Evolutionary conservation across 78 protist genomes (phyloP).

Genomic region (slime mould (Dictyostelium discoideum)): DNA sequence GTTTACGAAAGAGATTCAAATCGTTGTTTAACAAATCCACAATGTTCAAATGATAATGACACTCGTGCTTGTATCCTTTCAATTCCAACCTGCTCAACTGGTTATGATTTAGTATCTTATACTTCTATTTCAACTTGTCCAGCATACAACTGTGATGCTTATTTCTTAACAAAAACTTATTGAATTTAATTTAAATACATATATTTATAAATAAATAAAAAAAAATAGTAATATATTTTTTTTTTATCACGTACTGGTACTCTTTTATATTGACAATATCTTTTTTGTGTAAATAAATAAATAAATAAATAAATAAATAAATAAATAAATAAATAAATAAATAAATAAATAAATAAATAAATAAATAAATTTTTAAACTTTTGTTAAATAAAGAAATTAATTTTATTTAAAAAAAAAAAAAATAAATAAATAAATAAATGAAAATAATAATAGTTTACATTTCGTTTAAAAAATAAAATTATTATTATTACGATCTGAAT

Average conservation of each 20-base stretch:
- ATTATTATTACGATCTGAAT: not conserved
- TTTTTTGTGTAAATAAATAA: no score
- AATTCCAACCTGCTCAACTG: not conserved
- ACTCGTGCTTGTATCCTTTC: not conserved
- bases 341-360: not conserved
- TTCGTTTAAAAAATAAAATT: not conserved
- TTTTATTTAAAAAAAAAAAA: not conserved
- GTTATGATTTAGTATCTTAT: not conserved
- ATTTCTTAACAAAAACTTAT: not conserved
- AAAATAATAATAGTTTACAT: not conserved
- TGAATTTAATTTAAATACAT: not conserved
- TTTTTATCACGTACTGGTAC: not conserved
- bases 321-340: not conserved
- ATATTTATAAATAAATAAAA: not conserved
- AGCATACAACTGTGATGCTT: not conserved
- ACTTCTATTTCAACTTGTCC: not conserved
- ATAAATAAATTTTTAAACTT: not conserved
- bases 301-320: not conserved
- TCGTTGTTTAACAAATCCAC: not conserved
- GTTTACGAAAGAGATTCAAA: not conserved
- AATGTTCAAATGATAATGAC: not conserved
- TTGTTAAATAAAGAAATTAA: conserved; percentile 4
- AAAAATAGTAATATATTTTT: not conserved
- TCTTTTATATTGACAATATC: not conserved
- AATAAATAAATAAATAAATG: not conserved